Evolutionary conservation across 805 yeast species (phyloP).

Genomic region (Ogataea kodamae): DNA sequence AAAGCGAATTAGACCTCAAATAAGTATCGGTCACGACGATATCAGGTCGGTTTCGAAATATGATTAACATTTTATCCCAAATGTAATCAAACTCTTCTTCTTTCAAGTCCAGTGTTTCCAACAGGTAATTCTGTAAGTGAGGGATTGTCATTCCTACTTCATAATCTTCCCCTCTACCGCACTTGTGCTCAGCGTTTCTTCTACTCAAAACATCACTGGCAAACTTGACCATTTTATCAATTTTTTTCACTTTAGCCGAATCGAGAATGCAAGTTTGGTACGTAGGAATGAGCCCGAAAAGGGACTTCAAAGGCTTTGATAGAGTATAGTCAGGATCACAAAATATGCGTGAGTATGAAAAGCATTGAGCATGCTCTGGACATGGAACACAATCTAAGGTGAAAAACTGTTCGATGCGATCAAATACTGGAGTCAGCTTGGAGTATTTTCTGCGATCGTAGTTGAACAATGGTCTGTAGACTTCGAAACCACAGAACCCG

Average conservation of each 20-base stretch:
- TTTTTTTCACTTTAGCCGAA: constrained; percentile 64
- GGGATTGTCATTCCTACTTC: constrained; percentile 51
- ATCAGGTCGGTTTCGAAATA: constrained; percentile 19
- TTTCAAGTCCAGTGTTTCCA: constrained; percentile 39
- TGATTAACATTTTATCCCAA: constrained; percentile 25
- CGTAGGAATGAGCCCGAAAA: constrained; percentile 58
- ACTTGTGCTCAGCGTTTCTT: constrained; percentile 59
- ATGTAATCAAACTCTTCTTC: constrained; percentile 25
- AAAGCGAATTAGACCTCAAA: constrained; percentile 28
- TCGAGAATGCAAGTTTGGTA: constrained; percentile 73
- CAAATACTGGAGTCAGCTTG: constrained; percentile 25
- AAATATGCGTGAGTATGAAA: constrained; percentile 52
- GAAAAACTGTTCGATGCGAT: constrained; percentile 42
- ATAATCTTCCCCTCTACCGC: constrained; percentile 33
- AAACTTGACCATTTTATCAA: constrained; percentile 62
- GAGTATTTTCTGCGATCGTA: constrained; percentile 12
- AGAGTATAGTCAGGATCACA: constrained; percentile 71
- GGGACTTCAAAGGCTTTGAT: constrained; percentile 50
- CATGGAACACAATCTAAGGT: constrained; percentile 73
- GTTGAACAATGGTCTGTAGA: constrained; percentile 36
- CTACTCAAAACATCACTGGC: constrained; percentile 64
- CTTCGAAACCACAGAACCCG: constrained; percentile 76
- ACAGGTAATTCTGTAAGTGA: constrained; percentile 56
- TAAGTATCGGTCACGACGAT: constrained; percentile 16
- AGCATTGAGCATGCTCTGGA: constrained; percentile 80